Evolutionary conservation across 345 rosid species (phyloP).

Genomic region (Fremontodendron californicum): DNA sequence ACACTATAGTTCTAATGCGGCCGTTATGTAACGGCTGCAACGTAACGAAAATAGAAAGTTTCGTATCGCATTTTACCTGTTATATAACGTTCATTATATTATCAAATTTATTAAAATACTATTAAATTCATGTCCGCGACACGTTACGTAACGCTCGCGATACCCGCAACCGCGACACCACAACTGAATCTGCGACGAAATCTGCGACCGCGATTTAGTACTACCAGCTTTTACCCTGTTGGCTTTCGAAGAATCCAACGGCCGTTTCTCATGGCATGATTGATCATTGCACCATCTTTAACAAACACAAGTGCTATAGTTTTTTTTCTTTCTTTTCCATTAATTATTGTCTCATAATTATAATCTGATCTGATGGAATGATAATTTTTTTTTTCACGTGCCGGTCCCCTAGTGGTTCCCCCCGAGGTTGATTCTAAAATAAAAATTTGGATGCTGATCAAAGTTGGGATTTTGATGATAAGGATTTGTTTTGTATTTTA

Average conservation of each 20-base stretch:
- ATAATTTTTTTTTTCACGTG: conserved; percentile 25
- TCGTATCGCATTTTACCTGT: no score
- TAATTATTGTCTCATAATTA: conserved; percentile 5
- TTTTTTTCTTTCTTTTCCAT: conserved; percentile 21
- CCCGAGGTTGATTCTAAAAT: background rate
- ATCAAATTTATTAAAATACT: no score
- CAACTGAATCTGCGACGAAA: no score
- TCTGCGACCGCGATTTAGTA: no score
- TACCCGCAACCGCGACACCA: no score
- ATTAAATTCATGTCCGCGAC: no score
- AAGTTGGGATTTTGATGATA: conserved; percentile 14
- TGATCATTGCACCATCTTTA: conserved; percentile 36
- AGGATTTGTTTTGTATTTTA: conserved; percentile 7
- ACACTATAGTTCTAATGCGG: no score
- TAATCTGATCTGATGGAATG: background rate
- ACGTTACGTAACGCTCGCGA: no score
- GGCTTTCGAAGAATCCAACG: conserved; percentile 18
- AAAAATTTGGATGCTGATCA: background rate
- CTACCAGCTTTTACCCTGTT: no score
- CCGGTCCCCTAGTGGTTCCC: background rate
- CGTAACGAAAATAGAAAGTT: no score
- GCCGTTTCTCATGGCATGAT: conserved; percentile 30
- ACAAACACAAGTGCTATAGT: conserved; percentile 19
- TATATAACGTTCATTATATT: no score
- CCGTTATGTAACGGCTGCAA: no score